These are phyloP conservation scores for Moesziomyces sp. DNA, from an alignment of 1,284 basidiomycete species.

Conservation along the genomic window DNA sequence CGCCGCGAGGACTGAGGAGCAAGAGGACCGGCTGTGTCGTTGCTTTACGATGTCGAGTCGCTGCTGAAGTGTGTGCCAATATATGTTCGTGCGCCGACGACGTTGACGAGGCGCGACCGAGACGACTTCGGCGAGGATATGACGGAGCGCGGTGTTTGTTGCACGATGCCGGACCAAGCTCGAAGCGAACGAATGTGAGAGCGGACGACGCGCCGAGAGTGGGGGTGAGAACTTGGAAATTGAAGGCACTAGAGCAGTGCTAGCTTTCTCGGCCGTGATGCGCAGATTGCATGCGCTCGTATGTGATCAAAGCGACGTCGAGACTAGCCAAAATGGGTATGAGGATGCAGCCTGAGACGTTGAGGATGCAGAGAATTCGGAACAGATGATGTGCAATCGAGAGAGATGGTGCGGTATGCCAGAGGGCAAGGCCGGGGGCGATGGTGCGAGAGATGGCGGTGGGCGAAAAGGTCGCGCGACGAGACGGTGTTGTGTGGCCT, in stretches of 20 bases:
- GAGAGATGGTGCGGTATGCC: conserved; percentile 2
- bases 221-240: not conserved
- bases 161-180: not conserved
- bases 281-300: conserved; percentile 12
- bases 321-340: conserved; percentile 1
- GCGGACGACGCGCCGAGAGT: not conserved
- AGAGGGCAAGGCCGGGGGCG: not conserved
- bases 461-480: conserved; percentile 41
- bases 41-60: too few species aligned
- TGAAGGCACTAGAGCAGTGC: conserved; percentile 1
- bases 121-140: too few species aligned
- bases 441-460: conserved; percentile 23
- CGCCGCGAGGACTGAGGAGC: not conserved
- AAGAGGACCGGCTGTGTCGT: too few species aligned
- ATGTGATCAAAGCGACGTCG: not conserved
- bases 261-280: conserved; percentile 23
- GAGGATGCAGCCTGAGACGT: conserved; percentile 6
- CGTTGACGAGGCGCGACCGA: too few species aligned
- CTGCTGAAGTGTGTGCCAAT: too few species aligned
- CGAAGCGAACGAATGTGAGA: conserved; percentile 1
- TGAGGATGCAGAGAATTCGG: conserved; percentile 1
- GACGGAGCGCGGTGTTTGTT: not conserved
- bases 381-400: not conserved
- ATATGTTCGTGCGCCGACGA: too few species aligned
- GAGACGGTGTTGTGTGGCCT: conserved; percentile 1